Base-by-base conservation (phyloP, 1,139 yeast species). In the Hansenula lynferdii region DNA sequence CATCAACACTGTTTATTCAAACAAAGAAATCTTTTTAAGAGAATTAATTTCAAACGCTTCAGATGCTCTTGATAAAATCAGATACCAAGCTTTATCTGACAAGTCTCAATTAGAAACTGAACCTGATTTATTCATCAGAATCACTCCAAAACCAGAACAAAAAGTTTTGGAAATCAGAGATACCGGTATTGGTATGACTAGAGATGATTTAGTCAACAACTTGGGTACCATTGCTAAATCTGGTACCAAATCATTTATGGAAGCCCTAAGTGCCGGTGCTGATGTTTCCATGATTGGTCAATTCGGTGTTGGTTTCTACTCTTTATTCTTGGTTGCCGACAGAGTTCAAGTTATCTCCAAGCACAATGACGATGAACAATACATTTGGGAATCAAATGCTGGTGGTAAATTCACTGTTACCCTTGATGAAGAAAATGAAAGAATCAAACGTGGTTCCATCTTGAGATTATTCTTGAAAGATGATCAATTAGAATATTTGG, bases 251-350 rank as follows among this genome's bases (percentile, higher is more conserved):
- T 86, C 95, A 54, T 94, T 94, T 69, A 92, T 94, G 98, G 98
- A 94, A 74, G 98, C 98, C 54, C 79, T 92, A 56, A 83, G 96
- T 54, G 97, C 97, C 53, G 99, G 99, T 74, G 98, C 98, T 51
- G 99, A 94, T 69, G 97, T 94, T 52, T 89, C 97, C 52, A 94
- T 94, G 98, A 94, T 94, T 74, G 99, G 99, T 79, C 98, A 94
- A 75, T 94, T 94, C 76, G 99, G 99, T 87, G 98, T 94, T 59
- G 99, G 99, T 80, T 94, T 94, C 92, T 94, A 94, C 85, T 92
- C 99, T 42, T 78, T 92, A 57, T 94, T 94, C 86, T 82, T 94
- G 75, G 98, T 94, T 63, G 98, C 98, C 61, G 99, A 94, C 75
- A 89, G 82, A 61, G 98, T 94, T 51, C 97, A 92, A 75, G 98